Evolutionary conservation across 75 land plant species (phyloP), one percentile per base, ranked within the genome.

Genomic region (Cunninghamia lanceolata): DNA sequence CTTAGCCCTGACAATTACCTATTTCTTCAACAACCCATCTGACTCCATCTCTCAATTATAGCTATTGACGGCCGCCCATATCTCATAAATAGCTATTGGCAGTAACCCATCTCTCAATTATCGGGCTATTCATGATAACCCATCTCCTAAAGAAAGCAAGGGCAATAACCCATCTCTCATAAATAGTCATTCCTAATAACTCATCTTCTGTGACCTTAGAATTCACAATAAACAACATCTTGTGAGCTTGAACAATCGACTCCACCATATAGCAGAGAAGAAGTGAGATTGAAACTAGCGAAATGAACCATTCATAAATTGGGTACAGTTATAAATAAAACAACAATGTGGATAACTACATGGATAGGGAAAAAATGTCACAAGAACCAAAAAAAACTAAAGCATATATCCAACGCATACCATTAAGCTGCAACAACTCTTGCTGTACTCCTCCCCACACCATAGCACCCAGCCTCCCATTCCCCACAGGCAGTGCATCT

Each of bases 401-500:
- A 28, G 21, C 32, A 68, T 9, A 17, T n/a, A n/a, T 25, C 14
- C n/a, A 68, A 17, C 9, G 2, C 17, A 8, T 89, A 97, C 99
- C 96, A 87, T 97, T 97, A 79, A 97, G 98, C 84, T 96, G 93
- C 52, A 97, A 87, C 30, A 88, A 91, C 75, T 97, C 99, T n/a
- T 93, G 84, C 16, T 87, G 87, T 52, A 91, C 93, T 14, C 93
- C 94, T 32, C 99, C 99, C 90, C 91, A 97, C 32, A 97, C 92
- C 99, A 97, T 97, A 38, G 96, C 99, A 4, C 99, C 99, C 66
- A 97, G 89, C 46, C 95, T 88, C 68, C 99, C 98, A 88, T 96
- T 97, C n/a, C 99, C 99, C 54, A 96, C 89, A 45, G 99, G 98
- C 43, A 89, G 79, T n/a, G 99, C 99, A 76, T 97, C 98, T 15